phyloP scores from a whole-genome alignment of 2,329 filamentous ascomycete species.

The Neonectria faginata region DNA sequence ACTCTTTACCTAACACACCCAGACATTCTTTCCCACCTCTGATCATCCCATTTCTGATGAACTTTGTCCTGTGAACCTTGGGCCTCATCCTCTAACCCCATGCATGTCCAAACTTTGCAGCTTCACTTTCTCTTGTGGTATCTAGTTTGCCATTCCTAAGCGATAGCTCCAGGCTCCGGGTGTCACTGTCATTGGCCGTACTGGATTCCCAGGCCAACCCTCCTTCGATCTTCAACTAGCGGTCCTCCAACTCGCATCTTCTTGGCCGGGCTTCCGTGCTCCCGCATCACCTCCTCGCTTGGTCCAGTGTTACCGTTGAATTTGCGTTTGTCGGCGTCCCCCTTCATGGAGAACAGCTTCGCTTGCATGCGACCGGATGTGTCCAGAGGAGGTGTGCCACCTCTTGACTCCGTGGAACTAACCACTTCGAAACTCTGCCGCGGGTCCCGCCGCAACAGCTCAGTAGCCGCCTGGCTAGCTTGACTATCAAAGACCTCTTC shows the following conservation, averaged over 20 bases:
- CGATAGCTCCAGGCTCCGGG: not conserved
- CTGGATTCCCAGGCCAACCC: constrained; percentile 66
- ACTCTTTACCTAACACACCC: not conserved
- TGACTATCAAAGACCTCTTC: constrained; percentile 76
- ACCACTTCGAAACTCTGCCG: constrained; percentile 65
- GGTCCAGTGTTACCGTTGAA: constrained; percentile 51
- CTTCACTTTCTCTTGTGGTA: constrained; percentile 8
- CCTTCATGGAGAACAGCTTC: constrained; percentile 62
- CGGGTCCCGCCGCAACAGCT: constrained; percentile 74
- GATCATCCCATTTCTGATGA: not conserved
- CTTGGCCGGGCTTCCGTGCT: constrained; percentile 62
- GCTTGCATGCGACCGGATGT: constrained; percentile 61
- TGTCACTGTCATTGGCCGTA: constrained; percentile 50
- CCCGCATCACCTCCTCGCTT: constrained; percentile 50
- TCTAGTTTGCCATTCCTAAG: constrained; percentile 2
- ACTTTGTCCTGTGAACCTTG: constrained; percentile 11
- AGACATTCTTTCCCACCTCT: constrained; percentile 6
- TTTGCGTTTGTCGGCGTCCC: constrained; percentile 64
- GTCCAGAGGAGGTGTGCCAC: constrained; percentile 59
- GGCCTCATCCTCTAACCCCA: not conserved
- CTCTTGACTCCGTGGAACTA: constrained; percentile 56
- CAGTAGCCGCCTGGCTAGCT: constrained; percentile 81
- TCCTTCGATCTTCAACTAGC: constrained; percentile 52
- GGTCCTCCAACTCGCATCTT: constrained; percentile 60
- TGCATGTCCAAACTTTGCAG: constrained; percentile 1